Evolutionary conservation across 768 basidiomycete genomes (phyloP).

Genomic region (Clavulina sp.): DNA sequence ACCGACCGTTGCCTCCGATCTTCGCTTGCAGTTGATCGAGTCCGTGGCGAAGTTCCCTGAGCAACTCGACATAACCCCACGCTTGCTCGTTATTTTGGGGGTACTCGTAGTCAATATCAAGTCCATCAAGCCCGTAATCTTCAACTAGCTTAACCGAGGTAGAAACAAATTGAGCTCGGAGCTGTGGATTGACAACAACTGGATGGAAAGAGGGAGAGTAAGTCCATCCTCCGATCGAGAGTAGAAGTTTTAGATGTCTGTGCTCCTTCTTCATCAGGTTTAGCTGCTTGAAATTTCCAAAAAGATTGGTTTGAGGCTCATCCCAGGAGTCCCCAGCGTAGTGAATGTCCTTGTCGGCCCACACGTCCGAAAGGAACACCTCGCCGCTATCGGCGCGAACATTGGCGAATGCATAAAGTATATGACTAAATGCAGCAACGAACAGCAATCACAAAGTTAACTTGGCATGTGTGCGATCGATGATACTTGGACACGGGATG

Average conservation of each 20-base stretch:
- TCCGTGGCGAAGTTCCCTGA: constrained; percentile 54
- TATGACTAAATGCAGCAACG: constrained; percentile 34
- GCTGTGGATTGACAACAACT: constrained; percentile 44
- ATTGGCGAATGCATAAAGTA: constrained; percentile 89
- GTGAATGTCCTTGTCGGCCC: constrained; percentile 97
- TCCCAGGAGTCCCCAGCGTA: constrained; percentile 93
- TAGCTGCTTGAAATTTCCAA: constrained; percentile 88
- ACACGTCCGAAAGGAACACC: constrained; percentile 72
- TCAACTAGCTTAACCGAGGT: constrained; percentile 67
- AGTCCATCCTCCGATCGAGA: constrained; percentile 94
- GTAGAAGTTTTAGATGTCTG: constrained; percentile 25
- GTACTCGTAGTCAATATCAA: constrained; percentile 90
- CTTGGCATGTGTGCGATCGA: too few relatives aligned
- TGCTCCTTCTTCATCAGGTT: constrained; percentile 79
- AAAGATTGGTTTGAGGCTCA: constrained; percentile 75
- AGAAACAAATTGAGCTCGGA: constrained; percentile 62
- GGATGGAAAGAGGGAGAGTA: constrained; percentile 79
- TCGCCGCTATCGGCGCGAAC: constrained; percentile 68
- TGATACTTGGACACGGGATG: too few relatives aligned
- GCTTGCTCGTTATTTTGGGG: constrained; percentile 67
- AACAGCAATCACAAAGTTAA: background rate
- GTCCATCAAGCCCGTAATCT: constrained; percentile 79
- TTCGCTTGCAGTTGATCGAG: constrained; percentile 60
- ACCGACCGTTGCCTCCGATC: constrained; percentile 42
- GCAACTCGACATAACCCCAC: constrained; percentile 61